phyloP scores from a whole-genome alignment of 1,284 basidiomycete species.

The Leccinum pallidistipes region DNA sequence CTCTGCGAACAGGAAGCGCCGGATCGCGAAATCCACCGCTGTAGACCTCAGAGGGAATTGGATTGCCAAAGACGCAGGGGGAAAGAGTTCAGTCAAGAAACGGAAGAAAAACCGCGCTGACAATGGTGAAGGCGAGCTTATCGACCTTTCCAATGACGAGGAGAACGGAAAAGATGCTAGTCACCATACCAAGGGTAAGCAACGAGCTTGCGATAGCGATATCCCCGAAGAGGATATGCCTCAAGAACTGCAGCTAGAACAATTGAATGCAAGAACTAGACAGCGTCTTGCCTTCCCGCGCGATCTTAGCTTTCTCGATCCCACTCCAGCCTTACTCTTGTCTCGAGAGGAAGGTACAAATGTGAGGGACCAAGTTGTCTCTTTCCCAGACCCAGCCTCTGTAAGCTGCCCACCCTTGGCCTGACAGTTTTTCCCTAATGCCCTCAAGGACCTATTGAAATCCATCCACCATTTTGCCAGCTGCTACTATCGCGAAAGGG shows the following conservation, averaged over 20 bases:
- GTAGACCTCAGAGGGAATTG: constrained; percentile 35
- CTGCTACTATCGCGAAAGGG: constrained; percentile 59
- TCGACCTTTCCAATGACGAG: constrained; percentile 23
- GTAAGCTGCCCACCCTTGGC: constrained; percentile 36
- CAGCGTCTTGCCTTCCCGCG: constrained; percentile 41
- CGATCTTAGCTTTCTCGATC: constrained; percentile 41
- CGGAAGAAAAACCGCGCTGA: constrained; percentile 22
- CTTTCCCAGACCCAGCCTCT: constrained; percentile 44
- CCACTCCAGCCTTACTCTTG: constrained; percentile 12
- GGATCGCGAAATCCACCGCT: constrained; percentile 32
- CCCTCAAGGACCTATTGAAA: constrained; percentile 64
- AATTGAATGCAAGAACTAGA: constrained; percentile 31
- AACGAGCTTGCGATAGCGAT: constrained; percentile 15
- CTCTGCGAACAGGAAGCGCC: constrained; percentile 31
- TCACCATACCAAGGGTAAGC: constrained; percentile 28
- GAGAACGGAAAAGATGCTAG: neutral
- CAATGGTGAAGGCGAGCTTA: constrained; percentile 24
- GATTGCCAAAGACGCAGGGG: constrained; percentile 40
- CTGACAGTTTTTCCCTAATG: constrained; percentile 8
- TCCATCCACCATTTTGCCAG: constrained; percentile 67
- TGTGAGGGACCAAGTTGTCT: constrained; percentile 1
- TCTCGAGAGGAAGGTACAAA: constrained; percentile 10
- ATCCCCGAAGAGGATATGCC: constrained; percentile 3
- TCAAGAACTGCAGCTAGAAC: constrained; percentile 12
- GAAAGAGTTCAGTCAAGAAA: constrained; percentile 38